A percentile compares a stretch with the other conserved stretches of the same genome.
Evolutionary conservation across 306 rosid species (phyloP).

Genomic region (Fragaria ananassa): DNA sequence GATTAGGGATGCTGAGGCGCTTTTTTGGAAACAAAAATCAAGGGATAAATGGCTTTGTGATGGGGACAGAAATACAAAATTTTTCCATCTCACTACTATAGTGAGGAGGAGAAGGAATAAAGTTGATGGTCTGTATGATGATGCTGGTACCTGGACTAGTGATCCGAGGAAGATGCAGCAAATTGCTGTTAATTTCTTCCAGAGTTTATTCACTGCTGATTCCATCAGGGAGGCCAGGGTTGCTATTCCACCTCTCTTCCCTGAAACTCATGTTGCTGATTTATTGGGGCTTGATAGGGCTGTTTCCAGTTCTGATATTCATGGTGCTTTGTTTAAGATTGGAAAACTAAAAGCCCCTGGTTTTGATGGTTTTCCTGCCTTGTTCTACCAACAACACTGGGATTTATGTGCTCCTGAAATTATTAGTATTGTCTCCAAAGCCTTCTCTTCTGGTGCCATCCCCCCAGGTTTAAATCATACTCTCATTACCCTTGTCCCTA

Average conservation of each 20-base stretch:
- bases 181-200: too few relatives aligned
- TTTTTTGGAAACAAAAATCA: too few relatives aligned
- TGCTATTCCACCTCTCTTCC: background rate
- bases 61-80: too few relatives aligned
- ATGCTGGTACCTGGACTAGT: too few relatives aligned
- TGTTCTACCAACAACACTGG: background rate
- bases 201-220: too few relatives aligned
- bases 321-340: background rate
- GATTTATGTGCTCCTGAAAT: background rate
- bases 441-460: rapidly evolving
- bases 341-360: background rate
- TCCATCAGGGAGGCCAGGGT: too few relatives aligned
- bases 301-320: too few relatives aligned
- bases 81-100: background rate
- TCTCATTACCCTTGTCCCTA: background rate
- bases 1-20: too few relatives aligned
- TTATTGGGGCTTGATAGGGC: too few relatives aligned
- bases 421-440: rapidly evolving
- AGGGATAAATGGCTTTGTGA: too few relatives aligned
- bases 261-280: background rate
- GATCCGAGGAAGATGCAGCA: too few relatives aligned
- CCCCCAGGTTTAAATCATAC: background rate
- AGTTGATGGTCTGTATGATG: background rate
- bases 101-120: background rate
- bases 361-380: background rate